Percentiles rank a stretch among this genome's conserved stretches.
Conservation (phyloP, 164 flowering plant species). For the Tetrastigma voinierianum region DNA sequence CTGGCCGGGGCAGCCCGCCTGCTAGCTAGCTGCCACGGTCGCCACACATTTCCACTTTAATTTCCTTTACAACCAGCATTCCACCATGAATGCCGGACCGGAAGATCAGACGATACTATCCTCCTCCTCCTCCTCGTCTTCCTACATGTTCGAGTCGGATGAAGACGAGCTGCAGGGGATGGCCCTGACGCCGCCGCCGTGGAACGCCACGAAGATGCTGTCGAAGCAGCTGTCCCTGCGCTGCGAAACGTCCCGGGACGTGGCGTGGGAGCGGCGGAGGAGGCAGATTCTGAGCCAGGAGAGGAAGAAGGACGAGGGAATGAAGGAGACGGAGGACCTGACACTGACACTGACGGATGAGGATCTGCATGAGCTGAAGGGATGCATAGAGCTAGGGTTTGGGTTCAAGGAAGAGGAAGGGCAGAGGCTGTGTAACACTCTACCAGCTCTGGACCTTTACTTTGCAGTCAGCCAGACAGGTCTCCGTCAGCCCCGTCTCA, state of each 20-base stretch:
- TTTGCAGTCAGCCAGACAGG: constrained; percentile 73
- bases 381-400: constrained; percentile 85
- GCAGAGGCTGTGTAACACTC: constrained; percentile 56
- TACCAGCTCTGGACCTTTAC: constrained; percentile 88
- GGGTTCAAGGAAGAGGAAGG: constrained; percentile 78
- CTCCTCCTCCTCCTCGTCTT: constrained; percentile 7
- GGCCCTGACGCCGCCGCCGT: constrained; percentile 35
- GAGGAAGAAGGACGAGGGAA: constrained; percentile 24
- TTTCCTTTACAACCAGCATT: no score
- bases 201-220: constrained; percentile 37
- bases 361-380: constrained; percentile 78
- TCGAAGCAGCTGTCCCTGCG: constrained; percentile 77
- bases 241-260: constrained; percentile 59
- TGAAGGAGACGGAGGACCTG: constrained; percentile 1
- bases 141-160: constrained; percentile 15
- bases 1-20: no score
- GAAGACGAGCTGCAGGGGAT: constrained; percentile 42
- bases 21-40: no score
- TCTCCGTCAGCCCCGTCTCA: constrained; percentile 53
- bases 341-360: no score
- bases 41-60: no score
- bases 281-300: constrained; percentile 46
- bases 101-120: not conserved
- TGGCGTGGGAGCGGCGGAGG: constrained; percentile 85
- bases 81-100: no score